These are phyloP conservation scores for Fusarium albosuccineum DNA, from an alignment of 2,329 filamentous ascomycete species.

Conservation along the genomic window DNA sequence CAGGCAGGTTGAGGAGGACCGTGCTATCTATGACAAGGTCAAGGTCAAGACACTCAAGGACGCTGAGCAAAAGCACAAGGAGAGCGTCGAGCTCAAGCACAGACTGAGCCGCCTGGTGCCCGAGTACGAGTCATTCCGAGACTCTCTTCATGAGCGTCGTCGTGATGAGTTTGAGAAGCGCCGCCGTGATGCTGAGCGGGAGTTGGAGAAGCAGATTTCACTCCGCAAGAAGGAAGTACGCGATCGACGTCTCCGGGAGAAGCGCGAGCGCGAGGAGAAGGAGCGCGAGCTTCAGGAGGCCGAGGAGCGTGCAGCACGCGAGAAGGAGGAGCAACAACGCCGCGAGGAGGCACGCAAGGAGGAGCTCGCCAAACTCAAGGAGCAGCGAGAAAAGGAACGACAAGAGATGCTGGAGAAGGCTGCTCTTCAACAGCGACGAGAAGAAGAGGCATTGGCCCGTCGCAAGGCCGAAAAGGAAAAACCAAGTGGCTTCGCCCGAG, in stretches of 20 bases:
- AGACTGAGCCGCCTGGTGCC: conserved; percentile 87
- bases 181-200: conserved; percentile 89
- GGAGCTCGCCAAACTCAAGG: conserved; percentile 75
- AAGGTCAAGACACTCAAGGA: conserved; percentile 84
- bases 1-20: conserved; percentile 81
- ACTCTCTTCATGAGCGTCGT: conserved; percentile 85
- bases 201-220: conserved; percentile 92
- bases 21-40: conserved; percentile 82
- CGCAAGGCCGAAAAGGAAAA: conserved; percentile 74
- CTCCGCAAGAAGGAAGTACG: conserved; percentile 89
- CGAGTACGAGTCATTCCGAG: conserved; percentile 86
- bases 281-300: conserved; percentile 84
- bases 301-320: conserved; percentile 82
- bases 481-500: conserved; percentile 40
- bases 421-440: conserved; percentile 81
- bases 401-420: conserved; percentile 76
- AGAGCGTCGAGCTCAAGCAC: conserved; percentile 93
- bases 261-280: conserved; percentile 84
- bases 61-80: conserved; percentile 88
- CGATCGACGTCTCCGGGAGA: conserved; percentile 86
- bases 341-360: conserved; percentile 85
- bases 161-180: conserved; percentile 97
- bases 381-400: conserved; percentile 74
- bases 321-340: conserved; percentile 86
- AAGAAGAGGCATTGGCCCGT: conserved; percentile 88